Percentiles rank a stretch among this genome's conserved stretches.
Evolutionary conservation across 441 rosid species (phyloP).

Genomic region (Manihot esculenta): DNA sequence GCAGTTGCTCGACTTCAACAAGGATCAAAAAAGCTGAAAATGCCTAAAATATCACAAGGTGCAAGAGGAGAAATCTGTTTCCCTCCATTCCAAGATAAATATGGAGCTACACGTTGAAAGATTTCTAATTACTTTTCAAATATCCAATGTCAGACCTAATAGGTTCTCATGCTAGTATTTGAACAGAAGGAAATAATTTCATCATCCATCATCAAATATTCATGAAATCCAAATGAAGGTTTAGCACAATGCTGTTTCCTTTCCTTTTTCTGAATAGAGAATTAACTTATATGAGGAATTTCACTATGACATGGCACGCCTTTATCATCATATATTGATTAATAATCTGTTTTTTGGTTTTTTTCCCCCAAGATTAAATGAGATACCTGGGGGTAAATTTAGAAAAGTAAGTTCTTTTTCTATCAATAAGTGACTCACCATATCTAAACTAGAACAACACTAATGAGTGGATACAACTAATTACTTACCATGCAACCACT

Average conservation of each 20-base stretch:
- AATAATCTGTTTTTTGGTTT: too few relatives aligned
- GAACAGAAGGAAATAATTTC: background rate
- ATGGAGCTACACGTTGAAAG: background rate
- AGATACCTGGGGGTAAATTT: too few relatives aligned
- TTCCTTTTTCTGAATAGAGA: background rate
- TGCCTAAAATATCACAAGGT: background rate
- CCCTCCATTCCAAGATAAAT: background rate
- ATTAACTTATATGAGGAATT: background rate
- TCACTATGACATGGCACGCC: background rate
- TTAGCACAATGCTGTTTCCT: background rate
- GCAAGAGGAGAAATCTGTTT: background rate
- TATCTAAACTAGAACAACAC: background rate
- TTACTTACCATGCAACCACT: conserved; percentile 84
- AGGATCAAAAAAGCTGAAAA: background rate
- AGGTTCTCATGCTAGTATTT: background rate
- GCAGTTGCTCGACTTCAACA: conserved; percentile 1
- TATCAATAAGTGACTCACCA: background rate
- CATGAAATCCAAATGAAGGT: background rate
- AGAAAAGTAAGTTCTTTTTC: background rate
- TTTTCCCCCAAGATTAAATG: background rate
- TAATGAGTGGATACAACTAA: conserved; percentile 16
- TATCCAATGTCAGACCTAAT: background rate
- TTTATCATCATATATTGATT: background rate
- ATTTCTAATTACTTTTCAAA: background rate
- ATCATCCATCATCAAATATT: background rate